Conservation (phyloP, 2,329 filamentous ascomycete species). For the Penicillium occitanis region DNA sequence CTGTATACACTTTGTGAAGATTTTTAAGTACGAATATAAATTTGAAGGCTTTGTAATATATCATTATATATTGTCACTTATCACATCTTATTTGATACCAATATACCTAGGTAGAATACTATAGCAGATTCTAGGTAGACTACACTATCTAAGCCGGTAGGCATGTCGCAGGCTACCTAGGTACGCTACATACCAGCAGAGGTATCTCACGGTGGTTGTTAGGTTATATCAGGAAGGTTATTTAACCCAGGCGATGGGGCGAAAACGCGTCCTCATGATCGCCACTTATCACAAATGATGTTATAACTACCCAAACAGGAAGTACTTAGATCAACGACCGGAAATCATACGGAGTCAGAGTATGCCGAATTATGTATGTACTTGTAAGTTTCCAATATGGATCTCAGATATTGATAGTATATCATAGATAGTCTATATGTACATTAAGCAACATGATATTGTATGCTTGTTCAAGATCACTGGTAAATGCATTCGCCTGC, state of each 20-base stretch:
- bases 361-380: neutral
- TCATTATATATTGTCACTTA: neutral
- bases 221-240: neutral
- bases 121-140: neutral
- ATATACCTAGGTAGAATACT: neutral
- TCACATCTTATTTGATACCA: neutral
- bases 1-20: neutral
- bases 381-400: neutral
- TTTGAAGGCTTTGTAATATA: neutral
- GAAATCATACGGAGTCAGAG: neutral
- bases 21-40: neutral
- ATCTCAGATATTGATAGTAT: slow-evolving; percentile 1
- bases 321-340: neutral
- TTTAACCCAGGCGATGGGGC: neutral
- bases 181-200: neutral
- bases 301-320: neutral
- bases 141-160: neutral
- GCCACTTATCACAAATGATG: neutral
- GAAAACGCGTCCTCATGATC: neutral
- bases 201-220: neutral
- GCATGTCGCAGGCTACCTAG: neutral
- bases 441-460: slow-evolving; percentile 1
- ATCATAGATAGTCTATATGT: slow-evolving; percentile 8
- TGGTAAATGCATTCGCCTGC: neutral
- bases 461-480: slow-evolving; percentile 4